Evolutionary conservation across 305 asterid genomes (phyloP).

Genomic region (Lippia alba): DNA sequence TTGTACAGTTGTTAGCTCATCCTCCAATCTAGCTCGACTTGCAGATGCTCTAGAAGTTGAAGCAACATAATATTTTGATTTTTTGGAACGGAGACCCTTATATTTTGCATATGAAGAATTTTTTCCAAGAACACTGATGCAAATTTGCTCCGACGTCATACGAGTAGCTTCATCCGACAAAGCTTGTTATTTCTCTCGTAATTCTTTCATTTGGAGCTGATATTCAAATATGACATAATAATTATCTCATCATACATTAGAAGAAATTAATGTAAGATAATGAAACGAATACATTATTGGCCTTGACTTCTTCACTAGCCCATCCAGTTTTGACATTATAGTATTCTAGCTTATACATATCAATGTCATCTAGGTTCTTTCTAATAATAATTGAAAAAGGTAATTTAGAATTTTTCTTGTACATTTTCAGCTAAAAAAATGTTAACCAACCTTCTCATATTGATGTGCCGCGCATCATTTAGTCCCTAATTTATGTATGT

Average conservation of each 20-base stretch:
- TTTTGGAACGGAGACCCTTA: not conserved
- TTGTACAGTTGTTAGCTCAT: not conserved
- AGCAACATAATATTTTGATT: not conserved
- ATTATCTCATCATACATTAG: too few relatives aligned
- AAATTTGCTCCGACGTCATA: not conserved
- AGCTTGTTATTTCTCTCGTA: not conserved
- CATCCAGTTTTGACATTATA: not conserved
- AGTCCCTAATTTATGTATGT: not conserved
- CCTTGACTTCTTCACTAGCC: not conserved
- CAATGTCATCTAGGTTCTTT: constrained; percentile 2
- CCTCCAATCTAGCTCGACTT: not conserved
- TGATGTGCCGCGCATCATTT: not conserved
- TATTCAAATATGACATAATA: too few relatives aligned
- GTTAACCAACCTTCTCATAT: not conserved
- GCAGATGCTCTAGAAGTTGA: not conserved
- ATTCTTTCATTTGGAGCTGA: too few relatives aligned
- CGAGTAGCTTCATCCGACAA: too few relatives aligned
- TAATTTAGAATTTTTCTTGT: not conserved
- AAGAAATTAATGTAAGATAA: too few relatives aligned
- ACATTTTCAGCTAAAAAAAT: not conserved
- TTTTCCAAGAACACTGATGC: not conserved
- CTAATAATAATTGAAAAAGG: not conserved
- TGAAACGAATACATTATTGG: not conserved
- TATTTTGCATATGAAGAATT: not conserved
- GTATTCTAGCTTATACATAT: not conserved